Evolutionary conservation across 371 early-diverging fungal species (phyloP), one percentile per base, ranked within the genome.

Genomic region (Circinella umbellata): DNA sequence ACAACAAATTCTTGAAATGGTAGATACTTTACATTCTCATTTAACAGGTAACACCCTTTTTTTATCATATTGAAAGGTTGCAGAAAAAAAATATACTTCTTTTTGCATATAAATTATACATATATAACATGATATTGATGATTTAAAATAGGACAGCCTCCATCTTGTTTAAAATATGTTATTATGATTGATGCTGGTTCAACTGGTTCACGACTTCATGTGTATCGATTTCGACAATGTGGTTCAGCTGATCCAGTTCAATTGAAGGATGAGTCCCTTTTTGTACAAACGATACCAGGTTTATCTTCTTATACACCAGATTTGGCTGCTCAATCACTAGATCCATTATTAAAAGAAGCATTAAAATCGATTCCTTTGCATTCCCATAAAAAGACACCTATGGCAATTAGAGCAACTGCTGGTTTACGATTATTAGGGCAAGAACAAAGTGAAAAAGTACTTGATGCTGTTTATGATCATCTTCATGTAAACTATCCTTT

Each of bases 111-210:
- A 11, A 6, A 42, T 42, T 42, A 42, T 42, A 42, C n/a, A n/a
- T 6, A 42, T 42, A 42, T 42, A 42, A 3, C 42, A 42, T 9
- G 42, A 42, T 42, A 42, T 42, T 42, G 37, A 42, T 42, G 15
- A 36, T 42, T 27, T 27, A 27, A 42, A 42, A 42, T 42, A 57
- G 57, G 57, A 34, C 57, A 57, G 14, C 57, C 57, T 8, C 35
- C 63, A 46, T 53, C 70, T 1, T 81, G 81, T 67, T 63, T 73
- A 36, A 76, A 88, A 63, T 89, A 90, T 76, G 88, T 86, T 7
- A 72, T 91, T 47, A 95, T 99, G 92, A 74, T 99, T 35, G 99
- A 99, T 73, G 99, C 99, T 17, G 99, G 99, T 0, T 96, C 96
- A 4, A 94, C 96, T 6, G 99, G 99, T 20, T 95, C 97, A 1